Evolutionary conservation across 75 land plant genomes (phyloP).

Genomic region (Selaginella moellendorffii): DNA sequence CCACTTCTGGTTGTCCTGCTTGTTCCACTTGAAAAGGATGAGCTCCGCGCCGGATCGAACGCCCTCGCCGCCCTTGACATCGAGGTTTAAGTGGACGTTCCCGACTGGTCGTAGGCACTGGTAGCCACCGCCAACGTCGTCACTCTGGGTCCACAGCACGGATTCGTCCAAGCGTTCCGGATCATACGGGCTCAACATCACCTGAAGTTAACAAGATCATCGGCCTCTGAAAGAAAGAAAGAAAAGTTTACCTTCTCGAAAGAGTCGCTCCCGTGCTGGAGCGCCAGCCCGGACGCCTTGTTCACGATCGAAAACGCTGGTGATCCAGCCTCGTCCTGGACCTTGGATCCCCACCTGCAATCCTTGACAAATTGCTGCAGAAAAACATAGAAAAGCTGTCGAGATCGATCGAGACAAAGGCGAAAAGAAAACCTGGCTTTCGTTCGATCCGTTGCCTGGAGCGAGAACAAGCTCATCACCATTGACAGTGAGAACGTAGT

Average conservation of each 20-base stretch:
- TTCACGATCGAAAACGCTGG: not conserved
- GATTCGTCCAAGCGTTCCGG: conserved; percentile 15
- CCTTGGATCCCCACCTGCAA: not conserved
- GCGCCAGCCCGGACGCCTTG: conserved; percentile 2
- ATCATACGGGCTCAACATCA: not conserved
- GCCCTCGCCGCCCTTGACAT: conserved; percentile 53
- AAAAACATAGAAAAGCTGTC: not conserved
- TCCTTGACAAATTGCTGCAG: not conserved
- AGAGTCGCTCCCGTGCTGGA: not conserved
- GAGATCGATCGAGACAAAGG: not conserved
- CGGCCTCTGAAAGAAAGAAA: not conserved
- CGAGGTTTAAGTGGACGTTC: conserved; percentile 46
- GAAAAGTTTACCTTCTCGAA: not conserved
- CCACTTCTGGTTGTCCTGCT: conserved; percentile 77
- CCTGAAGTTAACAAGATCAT: not conserved
- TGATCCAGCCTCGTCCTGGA: not conserved
- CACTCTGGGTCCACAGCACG: conserved; percentile 42
- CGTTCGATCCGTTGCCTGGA: conserved; percentile 15
- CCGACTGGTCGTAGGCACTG: conserved; percentile 51
- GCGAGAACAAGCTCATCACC: conserved; percentile 14
- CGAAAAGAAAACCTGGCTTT: not conserved
- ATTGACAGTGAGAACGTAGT: conserved; percentile 15
- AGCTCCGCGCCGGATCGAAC: conserved; percentile 46
- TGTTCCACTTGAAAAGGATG: conserved; percentile 48
- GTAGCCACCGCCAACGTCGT: conserved; percentile 53